Percentiles rank a stretch among this genome's conserved stretches.
Evolutionary conservation across 2,329 filamentous ascomycete genomes (phyloP).

Genomic region (Ramularia endophylla): DNA sequence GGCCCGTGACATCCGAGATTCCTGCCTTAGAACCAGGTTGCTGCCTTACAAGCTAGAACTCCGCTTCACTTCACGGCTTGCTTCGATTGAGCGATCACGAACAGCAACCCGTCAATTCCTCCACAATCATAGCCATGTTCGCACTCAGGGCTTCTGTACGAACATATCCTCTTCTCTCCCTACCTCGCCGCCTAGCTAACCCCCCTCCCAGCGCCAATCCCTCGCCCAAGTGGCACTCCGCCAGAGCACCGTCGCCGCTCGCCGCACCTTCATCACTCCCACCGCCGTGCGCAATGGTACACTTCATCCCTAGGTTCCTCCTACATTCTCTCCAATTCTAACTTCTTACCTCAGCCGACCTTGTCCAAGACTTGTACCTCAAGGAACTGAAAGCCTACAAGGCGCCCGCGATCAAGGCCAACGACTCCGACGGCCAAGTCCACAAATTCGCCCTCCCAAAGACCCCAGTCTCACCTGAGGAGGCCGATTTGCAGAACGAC

Average conservation of each 20-base stretch:
- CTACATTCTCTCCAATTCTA: neutral
- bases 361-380: conserved; percentile 97
- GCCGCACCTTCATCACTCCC: conserved; percentile 59
- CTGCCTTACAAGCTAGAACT: neutral
- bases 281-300: conserved; percentile 57
- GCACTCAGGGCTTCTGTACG: conserved; percentile 56
- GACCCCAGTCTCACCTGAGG: conserved; percentile 82
- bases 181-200: conserved; percentile 15
- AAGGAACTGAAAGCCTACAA: conserved; percentile 96
- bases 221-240: conserved; percentile 55
- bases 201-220: conserved; percentile 49
- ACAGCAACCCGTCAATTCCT: neutral
- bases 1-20: neutral
- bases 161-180: neutral
- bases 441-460: conserved; percentile 78
- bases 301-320: conserved; percentile 16
- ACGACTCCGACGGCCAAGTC: conserved; percentile 84
- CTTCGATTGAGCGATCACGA: too few relatives aligned
- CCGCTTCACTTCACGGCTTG: conserved; percentile 2
- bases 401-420: conserved; percentile 71
- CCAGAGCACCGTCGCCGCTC: conserved; percentile 48
- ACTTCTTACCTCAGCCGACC: conserved; percentile 61
- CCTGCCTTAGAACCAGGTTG: too few relatives aligned
- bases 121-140: conserved; percentile 45
- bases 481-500: conserved; percentile 84